phyloP scores from a whole-genome alignment of 2,329 filamentous ascomycete species.

The Arthrobotrys iridis region DNA sequence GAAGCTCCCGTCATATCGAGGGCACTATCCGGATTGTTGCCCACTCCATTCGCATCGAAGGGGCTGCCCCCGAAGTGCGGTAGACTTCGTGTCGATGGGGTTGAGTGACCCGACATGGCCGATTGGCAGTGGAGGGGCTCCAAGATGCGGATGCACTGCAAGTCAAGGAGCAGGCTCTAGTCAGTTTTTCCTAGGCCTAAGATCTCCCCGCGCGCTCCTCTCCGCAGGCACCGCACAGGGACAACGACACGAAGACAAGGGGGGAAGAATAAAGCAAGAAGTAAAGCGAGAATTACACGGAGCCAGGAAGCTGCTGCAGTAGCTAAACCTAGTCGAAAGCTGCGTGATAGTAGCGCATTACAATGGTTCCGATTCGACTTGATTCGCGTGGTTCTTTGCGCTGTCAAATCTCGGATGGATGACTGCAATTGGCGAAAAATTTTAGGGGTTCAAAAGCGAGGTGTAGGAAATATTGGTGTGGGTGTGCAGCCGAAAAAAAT shows the following conservation, averaged over 20 bases:
- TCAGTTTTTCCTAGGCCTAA: constrained; percentile 8
- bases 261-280: constrained; percentile 24
- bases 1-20: constrained; percentile 54
- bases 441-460: constrained; percentile 43
- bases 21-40: constrained; percentile 46
- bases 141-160: constrained; percentile 16
- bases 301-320: constrained; percentile 50
- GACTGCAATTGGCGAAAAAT: constrained; percentile 54
- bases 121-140: constrained; percentile 48
- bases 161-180: constrained; percentile 35
- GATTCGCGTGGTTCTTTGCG: constrained; percentile 53
- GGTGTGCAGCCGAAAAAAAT: constrained; percentile 24
- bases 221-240: constrained; percentile 39
- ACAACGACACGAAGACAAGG: constrained; percentile 48
- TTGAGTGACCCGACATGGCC: constrained; percentile 55
- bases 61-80: constrained; percentile 53
- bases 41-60: constrained; percentile 53
- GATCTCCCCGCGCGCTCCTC: constrained; percentile 32
- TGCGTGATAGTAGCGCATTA: constrained; percentile 41
- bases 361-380: constrained; percentile 48
- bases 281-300: constrained; percentile 46
- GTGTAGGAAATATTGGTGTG: constrained; percentile 27
- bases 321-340: constrained; percentile 51
- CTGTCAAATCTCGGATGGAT: constrained; percentile 54
- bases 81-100: constrained; percentile 54